A percentile compares a stretch with the other conserved stretches of the same genome.
These are phyloP conservation scores for Apiospora hydei DNA, from an alignment of 2,329 filamentous ascomycete genomes.

Conservation along the genomic window DNA sequence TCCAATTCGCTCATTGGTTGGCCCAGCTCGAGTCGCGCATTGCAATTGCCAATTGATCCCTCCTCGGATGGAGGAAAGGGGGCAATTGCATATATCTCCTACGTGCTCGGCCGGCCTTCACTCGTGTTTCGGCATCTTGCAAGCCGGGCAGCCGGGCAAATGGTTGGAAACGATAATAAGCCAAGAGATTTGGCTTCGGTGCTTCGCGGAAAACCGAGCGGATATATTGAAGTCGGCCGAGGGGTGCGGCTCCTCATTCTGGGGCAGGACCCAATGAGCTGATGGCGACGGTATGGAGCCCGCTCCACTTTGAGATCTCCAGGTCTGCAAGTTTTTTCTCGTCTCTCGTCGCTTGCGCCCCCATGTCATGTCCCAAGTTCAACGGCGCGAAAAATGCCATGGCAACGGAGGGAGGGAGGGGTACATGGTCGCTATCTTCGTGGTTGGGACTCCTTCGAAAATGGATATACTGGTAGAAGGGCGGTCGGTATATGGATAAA, in stretches of 20 bases:
- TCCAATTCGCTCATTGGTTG: not conserved
- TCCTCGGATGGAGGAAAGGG: not conserved
- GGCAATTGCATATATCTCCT: not conserved
- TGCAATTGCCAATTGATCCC: not conserved
- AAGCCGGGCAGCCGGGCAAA: conserved; percentile 3
- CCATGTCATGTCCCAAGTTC: not conserved
- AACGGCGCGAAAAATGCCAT: not conserved
- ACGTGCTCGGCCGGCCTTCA: not conserved
- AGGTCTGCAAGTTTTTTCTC: conserved; percentile 30
- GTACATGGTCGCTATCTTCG: not conserved
- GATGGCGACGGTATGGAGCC: conserved; percentile 5
- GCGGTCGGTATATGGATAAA: not conserved
- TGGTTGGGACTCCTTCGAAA: not conserved
- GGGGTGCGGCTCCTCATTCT: conserved; percentile 9
- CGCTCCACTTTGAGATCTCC: conserved; percentile 27
- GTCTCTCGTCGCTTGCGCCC: not conserved
- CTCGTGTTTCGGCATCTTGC: conserved; percentile 10
- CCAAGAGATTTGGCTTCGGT: conserved; percentile 11
- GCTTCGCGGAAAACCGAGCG: conserved; percentile 23
- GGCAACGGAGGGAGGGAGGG: not conserved
- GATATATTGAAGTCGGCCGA: conserved; percentile 24
- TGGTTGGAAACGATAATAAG: conserved; percentile 2
- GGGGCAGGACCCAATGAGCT: conserved; percentile 20
- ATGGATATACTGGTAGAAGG: not conserved
- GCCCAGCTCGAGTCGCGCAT: not conserved